Conservation (phyloP, 768 basidiomycete species). For the Suillus ampliporus region DNA sequence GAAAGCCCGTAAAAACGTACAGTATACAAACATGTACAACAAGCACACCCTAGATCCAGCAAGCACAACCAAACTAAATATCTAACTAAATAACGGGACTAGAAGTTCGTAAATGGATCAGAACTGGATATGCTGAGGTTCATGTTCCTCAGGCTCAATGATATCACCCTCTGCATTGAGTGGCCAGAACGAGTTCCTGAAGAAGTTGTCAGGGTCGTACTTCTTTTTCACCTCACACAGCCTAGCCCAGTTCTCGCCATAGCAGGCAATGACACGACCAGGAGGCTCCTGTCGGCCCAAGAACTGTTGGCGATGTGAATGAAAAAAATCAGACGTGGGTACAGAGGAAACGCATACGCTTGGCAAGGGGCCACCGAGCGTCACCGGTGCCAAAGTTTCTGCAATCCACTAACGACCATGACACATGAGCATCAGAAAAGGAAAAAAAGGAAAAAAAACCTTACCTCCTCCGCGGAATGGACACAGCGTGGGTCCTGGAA, state of each 20-base stretch:
- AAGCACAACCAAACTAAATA: background rate
- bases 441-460: conserved; percentile 20
- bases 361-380: conserved; percentile 82
- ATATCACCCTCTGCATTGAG: conserved; percentile 58
- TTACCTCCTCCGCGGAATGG: conserved; percentile 79
- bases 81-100: background rate
- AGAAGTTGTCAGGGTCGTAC: conserved; percentile 80
- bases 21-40: background rate
- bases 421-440: conserved; percentile 15
- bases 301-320: conserved; percentile 53
- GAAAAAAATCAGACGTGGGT: conserved; percentile 10
- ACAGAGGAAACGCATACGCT: conserved; percentile 60
- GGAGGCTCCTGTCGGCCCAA: conserved; percentile 73
- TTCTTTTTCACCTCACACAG: conserved; percentile 71
- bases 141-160: conserved; percentile 64
- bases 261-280: conserved; percentile 66
- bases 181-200: conserved; percentile 85
- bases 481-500: conserved; percentile 83
- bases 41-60: background rate
- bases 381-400: conserved; percentile 70
- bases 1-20: background rate
- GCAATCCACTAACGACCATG: conserved; percentile 70
- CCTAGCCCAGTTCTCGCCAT: conserved; percentile 76
- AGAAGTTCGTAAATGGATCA: conserved; percentile 14
- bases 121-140: conserved; percentile 48